Base-by-base conservation (phyloP, 1,139 yeast species). In the Kodamaea derodonti region DNA sequence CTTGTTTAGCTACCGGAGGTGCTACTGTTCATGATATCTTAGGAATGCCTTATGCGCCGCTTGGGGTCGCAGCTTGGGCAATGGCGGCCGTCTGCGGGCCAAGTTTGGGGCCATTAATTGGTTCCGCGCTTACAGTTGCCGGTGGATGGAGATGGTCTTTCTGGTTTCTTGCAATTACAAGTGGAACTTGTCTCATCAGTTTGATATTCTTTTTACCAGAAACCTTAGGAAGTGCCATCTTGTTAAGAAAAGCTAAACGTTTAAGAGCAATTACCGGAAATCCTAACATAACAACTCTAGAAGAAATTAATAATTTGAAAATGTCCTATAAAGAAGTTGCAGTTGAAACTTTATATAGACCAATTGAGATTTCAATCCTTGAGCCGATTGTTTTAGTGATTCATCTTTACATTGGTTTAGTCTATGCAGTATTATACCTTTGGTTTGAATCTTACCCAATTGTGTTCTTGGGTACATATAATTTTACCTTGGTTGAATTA, bases 401-500 rank as follows among this genome's bases (percentile, higher is more conserved):
- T 46, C 58, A 77, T 46, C 22, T 72, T 14, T 78, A 79, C 50
- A 58, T 73, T 43, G 70, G 80, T 2, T 54, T 79, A 47, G 62
- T 72, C 13, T 79, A 78, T 52, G 70, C 79, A 22, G 56, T 75
- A 24, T 51, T 73, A 50, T 78, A 77, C 48, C 57, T 78, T 32
- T 78, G 73, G 65, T 75, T 79, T 46, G 84, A 79, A 52, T 79
- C 78, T 1, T 73, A 75, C 53, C 84, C 85, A 8, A 62, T 78
- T 33, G 77, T 75, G 2, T 78, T 71, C 43, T 36, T 44, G 8
- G 72, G 61, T 4, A 49, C 62, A 24, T 62, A 72, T 42, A 51
- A 62, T 32, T 78, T 78, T 53, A 69, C 75, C 11, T 45, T 62
- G 26, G 59, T 78, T 14, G 70, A 71, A 34, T 49, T 60, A 48